Base-by-base conservation (phyloP, 1,284 basidiomycete genomes). In the Exobasidium cylindrosporum region DNA sequence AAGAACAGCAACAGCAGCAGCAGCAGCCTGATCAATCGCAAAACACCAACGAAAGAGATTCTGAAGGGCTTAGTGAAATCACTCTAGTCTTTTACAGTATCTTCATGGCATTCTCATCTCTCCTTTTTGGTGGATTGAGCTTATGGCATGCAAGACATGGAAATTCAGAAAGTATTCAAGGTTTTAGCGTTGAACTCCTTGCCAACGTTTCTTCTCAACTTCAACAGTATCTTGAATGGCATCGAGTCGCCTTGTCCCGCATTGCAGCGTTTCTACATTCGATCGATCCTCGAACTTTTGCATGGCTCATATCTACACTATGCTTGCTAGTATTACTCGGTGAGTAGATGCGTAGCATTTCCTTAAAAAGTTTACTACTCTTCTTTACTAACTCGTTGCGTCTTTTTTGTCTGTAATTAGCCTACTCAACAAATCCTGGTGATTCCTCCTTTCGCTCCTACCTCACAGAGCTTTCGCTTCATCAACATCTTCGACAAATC, bases 381-480 rank as follows among this genome's bases (percentile, higher is more conserved):
- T 70, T 64, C 65, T 50, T 80, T 35, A 40, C 55, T 17, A 7
- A 10, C 17, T 40, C 35, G 10, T 17, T 10, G 4, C 55, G 55
- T n/a, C 2, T n/a, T 17, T 17, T 10, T n/a, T 32, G 55, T n/a
- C 2, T n/a, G n/a, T 24, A 14, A 55, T 45, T 7, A 95, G 94
- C 93, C 52, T 93, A 93, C 83, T 86, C 92, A 80, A 91, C 92
- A 45, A 96, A 95, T 80, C 94, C 94, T 17, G 87, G 88, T 60
- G 92, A 97, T 82, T 86, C 87, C 50, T 92, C 91, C 2, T 97
- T 97, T 82, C 87, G 92, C 61, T 85, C 91, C 14, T 94, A 92
- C 82, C 88, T 97, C 73, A 97, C 93, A 32, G 92, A 96, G 79
- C 89, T 92, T 77, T 92, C 92, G 43, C 96, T 97, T 79, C 89